phyloP scores from a whole-genome alignment of 2,329 filamentous ascomycete genomes.

The Ceratocystis harringtonii region DNA sequence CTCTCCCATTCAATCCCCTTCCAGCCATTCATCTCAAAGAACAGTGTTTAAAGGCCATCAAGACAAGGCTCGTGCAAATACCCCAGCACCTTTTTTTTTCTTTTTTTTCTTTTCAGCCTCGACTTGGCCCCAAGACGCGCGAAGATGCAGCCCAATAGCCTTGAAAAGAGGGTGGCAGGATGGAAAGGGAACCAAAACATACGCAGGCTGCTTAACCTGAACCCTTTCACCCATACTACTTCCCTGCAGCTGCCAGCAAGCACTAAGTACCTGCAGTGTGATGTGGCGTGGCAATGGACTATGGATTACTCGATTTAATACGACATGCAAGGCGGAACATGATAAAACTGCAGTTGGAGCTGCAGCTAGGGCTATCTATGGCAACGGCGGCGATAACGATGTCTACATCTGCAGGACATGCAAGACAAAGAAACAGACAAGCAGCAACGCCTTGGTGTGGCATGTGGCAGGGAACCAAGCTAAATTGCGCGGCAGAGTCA shows the following conservation, averaged over 20 bases:
- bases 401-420: background rate
- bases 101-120: background rate
- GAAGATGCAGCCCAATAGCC: background rate
- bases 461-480: no score
- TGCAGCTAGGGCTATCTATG: background rate
- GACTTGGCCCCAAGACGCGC: background rate
- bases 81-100: background rate
- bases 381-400: background rate
- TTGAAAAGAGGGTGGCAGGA: background rate
- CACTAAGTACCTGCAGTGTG: background rate
- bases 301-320: background rate
- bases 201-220: background rate
- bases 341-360: background rate
- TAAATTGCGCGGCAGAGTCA: no score
- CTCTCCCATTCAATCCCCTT: background rate
- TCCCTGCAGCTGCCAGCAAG: background rate
- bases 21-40: background rate
- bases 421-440: background rate
- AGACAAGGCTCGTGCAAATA: background rate
- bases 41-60: background rate
- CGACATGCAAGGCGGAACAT: conserved; percentile 14
- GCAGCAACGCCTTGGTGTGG: no score
- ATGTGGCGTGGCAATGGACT: background rate
- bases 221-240: background rate
- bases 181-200: background rate